phyloP scores from a whole-genome alignment of 2,329 filamentous ascomycete species.

The Calonectria fujianensis region DNA sequence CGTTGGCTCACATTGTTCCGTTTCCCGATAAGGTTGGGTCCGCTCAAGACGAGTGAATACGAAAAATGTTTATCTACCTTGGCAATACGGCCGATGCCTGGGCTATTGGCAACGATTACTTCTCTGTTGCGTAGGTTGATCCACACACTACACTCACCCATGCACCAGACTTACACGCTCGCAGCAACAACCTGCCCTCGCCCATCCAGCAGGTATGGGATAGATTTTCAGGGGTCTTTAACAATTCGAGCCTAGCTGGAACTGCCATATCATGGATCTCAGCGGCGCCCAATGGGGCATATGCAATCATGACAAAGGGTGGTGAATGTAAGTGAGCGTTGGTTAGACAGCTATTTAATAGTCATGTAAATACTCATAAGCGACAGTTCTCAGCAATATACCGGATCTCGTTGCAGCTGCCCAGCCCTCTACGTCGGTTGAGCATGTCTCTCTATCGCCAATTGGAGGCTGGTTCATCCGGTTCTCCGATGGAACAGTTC shows the following conservation, averaged over 20 bases:
- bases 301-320: slow-evolving; percentile 42
- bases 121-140: slow-evolving; percentile 34
- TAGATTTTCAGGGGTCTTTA: slow-evolving; percentile 30
- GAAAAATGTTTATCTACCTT: slow-evolving; percentile 40
- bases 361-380: not conserved
- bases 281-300: slow-evolving; percentile 37
- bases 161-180: slow-evolving; percentile 3
- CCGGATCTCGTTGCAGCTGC: slow-evolving; percentile 37
- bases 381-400: slow-evolving; percentile 37
- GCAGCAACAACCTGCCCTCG: slow-evolving; percentile 37
- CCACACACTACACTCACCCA: not conserved
- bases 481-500: slow-evolving; percentile 41
- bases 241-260: slow-evolving; percentile 16
- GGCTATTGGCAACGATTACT: slow-evolving; percentile 42
- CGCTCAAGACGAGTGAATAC: not conserved
- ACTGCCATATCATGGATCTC: slow-evolving; percentile 44
- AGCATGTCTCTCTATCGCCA: slow-evolving; percentile 39
- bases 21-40: not conserved
- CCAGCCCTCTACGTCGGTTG: slow-evolving; percentile 20
- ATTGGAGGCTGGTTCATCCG: slow-evolving; percentile 39
- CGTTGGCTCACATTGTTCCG: not conserved
- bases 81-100: slow-evolving; percentile 37
- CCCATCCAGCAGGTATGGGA: slow-evolving; percentile 41
- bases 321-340: slow-evolving; percentile 41
- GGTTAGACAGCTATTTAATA: not conserved